Base-by-base conservation (phyloP, 208 protist species). In the Porcisia deanei region DNA sequence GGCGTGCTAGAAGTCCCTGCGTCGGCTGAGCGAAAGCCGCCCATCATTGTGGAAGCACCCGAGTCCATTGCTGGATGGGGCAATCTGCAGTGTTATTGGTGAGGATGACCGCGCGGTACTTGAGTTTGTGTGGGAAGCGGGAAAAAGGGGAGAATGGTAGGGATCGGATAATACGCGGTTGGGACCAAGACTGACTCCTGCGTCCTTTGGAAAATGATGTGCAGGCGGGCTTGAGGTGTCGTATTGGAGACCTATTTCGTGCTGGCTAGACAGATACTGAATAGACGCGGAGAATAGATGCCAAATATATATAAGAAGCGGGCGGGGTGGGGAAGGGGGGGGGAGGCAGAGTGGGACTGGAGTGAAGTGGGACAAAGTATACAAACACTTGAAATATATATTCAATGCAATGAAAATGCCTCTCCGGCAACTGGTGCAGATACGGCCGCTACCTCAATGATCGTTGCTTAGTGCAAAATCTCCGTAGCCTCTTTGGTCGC, bases 1-100 rank as follows among this genome's bases (percentile, higher is more conserved):
- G 79, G 65, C 20, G 72, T 70, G 53, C 72, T 77, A 25, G 77
- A 82, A 14, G 57, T 82, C 25, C 63, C 66, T 16, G 77, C 41
- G 5, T 54, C 67, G 18, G 65, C 72, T 49, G 65, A 65, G 39
- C 58, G 52, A 39, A 82, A 63, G 20, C 72, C 77, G 30, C 73
- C 64, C 53, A 70, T 57, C 70, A 77, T 76, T n/a, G 66, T 37
- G 8, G 73, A 47, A n/a, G 54, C 2, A 41, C 59, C 54, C 37
- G 70, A 52, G 30, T 58, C 22, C 45, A 68, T 71, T 45, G 0
- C 18, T 8, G 47, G 66, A 9, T 5, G 25, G 37, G 43, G 14
- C 25, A 20, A 34, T 37, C 22, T 37, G 41, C 14, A 67, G n/a
- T n/a, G 63, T 52, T 43, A 5, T 22, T 47, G 41, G 20, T 52